phyloP scores from a whole-genome alignment of 164 flowering plant species.

The Protea cynaroides region DNA sequence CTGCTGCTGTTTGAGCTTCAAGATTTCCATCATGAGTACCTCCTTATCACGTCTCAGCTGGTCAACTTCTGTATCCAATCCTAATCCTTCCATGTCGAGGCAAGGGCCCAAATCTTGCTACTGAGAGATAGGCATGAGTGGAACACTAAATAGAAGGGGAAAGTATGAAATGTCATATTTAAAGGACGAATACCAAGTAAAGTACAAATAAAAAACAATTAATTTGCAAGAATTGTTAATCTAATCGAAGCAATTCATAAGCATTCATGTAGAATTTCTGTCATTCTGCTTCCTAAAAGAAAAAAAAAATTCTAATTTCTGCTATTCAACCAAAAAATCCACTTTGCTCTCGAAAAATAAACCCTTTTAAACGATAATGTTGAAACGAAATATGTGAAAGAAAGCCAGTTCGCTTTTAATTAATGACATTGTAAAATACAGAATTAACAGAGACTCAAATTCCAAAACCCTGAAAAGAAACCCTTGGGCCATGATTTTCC shows the following conservation, averaged over 20 bases:
- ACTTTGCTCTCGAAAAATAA: neutral
- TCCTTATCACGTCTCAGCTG: conserved; percentile 61
- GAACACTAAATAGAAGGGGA: too few relatives aligned
- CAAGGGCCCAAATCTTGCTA: conserved; percentile 38
- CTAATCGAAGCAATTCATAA: neutral
- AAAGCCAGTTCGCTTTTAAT: neutral
- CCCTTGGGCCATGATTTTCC: neutral
- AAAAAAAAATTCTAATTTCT: neutral
- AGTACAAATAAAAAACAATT: neutral
- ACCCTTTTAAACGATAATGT: neutral
- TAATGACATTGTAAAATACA: neutral
- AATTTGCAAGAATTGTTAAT: neutral
- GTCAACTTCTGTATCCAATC: conserved; percentile 57
- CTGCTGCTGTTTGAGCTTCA: conserved; percentile 74
- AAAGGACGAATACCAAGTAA: neutral
- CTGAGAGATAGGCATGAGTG: conserved; percentile 3
- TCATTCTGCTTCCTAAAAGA: neutral
- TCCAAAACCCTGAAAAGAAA: neutral
- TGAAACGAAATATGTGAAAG: neutral
- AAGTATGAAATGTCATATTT: too few relatives aligned
- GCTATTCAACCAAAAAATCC: neutral
- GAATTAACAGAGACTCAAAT: neutral
- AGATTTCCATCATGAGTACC: conserved; percentile 54
- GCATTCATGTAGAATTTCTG: neutral
- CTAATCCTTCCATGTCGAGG: conserved; percentile 62